Conservation (phyloP, 257 asterid species). For the Solanum habrochaites region DNA sequence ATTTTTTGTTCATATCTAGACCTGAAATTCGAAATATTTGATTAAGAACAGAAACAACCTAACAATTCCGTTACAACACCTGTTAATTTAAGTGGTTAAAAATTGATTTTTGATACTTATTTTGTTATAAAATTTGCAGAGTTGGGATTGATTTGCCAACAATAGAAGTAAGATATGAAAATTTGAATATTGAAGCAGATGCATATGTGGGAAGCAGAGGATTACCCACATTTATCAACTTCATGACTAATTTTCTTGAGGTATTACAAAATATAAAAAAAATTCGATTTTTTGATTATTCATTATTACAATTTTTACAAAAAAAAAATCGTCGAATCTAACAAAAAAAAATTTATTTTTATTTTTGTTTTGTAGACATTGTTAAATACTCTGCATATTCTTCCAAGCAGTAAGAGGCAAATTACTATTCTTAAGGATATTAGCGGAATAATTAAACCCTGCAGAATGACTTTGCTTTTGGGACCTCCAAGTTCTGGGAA, state of each 20-base stretch:
- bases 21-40: neutral
- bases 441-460: constrained; percentile 54
- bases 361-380: neutral
- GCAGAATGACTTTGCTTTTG: constrained; percentile 57
- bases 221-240: constrained; percentile 45
- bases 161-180: constrained; percentile 61
- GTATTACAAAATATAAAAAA: neutral
- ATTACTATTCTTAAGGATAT: constrained; percentile 41
- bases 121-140: constrained; percentile 12
- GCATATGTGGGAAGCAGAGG: constrained; percentile 43
- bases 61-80: neutral
- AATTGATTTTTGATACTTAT: neutral
- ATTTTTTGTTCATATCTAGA: neutral
- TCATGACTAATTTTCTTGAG: constrained; percentile 29
- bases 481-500: constrained; percentile 78
- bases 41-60: neutral
- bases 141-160: constrained; percentile 64
- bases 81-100: neutral
- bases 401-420: constrained; percentile 34
- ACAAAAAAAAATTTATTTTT: neutral
- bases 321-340: neutral
- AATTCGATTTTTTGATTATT: no score
- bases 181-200: constrained; percentile 46
- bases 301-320: neutral
- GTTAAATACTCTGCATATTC: constrained; percentile 19